Evolutionary conservation across 1,284 basidiomycete genomes (phyloP).

Genomic region (Pseudozyma sp.): DNA sequence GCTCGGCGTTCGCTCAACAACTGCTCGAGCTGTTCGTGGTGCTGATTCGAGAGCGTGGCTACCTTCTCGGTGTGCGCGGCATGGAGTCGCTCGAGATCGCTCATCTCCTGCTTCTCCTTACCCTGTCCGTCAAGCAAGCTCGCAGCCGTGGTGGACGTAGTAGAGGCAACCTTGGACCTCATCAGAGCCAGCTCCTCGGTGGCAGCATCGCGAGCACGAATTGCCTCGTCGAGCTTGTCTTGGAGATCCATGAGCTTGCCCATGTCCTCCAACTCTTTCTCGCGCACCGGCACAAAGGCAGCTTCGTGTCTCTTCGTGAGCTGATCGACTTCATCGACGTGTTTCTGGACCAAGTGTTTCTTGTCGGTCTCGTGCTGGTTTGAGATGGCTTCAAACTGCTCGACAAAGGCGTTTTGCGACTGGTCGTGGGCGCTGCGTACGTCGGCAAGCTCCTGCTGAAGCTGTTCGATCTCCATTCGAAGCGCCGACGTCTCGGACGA

Average conservation of each 20-base stretch:
- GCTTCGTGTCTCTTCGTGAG: constrained; percentile 34
- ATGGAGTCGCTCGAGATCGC: constrained; percentile 50
- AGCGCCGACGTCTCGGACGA: constrained; percentile 31
- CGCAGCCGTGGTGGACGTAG: constrained; percentile 26
- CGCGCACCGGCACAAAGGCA: constrained; percentile 26
- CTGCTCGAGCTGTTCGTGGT: constrained; percentile 40
- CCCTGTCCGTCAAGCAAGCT: constrained; percentile 30
- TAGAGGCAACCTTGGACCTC: constrained; percentile 31
- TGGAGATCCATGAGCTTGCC: constrained; percentile 51
- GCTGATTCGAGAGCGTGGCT: constrained; percentile 31
- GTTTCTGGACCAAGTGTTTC: constrained; percentile 39
- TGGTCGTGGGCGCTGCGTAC: constrained; percentile 40
- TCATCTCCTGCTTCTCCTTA: constrained; percentile 41
- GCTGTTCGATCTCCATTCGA: constrained; percentile 31
- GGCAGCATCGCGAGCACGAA: constrained; percentile 45
- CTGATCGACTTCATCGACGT: constrained; percentile 39
- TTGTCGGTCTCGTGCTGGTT: constrained; percentile 35
- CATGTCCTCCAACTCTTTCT: constrained; percentile 40
- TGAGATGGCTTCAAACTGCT: constrained; percentile 47
- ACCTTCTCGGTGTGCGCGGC: constrained; percentile 52
- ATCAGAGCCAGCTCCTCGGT: constrained; percentile 26
- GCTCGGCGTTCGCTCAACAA: constrained; percentile 21
- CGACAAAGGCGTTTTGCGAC: constrained; percentile 47
- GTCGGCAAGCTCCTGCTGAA: constrained; percentile 45
- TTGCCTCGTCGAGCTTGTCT: constrained; percentile 49